Conservation (phyloP, 2,329 filamentous ascomycete species). For the Cladosporium sp. region DNA sequence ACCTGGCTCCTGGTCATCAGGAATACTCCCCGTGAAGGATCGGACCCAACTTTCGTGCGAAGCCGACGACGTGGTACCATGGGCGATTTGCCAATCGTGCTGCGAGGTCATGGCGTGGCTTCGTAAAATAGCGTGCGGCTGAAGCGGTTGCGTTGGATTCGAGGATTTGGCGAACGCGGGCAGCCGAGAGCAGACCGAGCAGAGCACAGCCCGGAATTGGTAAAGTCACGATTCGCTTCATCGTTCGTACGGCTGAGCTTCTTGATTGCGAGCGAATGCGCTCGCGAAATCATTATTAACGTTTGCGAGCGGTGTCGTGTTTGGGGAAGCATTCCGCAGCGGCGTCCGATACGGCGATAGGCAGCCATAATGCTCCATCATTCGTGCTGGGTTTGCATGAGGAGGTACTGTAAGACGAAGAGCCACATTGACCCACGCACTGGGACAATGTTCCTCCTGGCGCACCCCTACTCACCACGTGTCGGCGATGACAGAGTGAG, state of each 20-base stretch:
- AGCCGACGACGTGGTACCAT: not conserved
- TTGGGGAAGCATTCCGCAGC: conserved; percentile 5
- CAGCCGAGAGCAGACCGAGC: not conserved
- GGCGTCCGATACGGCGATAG: not conserved
- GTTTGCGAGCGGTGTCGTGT: not conserved
- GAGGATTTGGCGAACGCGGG: not conserved
- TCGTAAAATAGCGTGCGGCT: conserved; percentile 1
- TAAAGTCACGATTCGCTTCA: not conserved
- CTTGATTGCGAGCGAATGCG: not conserved
- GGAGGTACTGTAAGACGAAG: not conserved
- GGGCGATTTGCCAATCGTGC: not conserved
- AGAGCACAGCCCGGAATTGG: not conserved
- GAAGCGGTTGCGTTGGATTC: not conserved
- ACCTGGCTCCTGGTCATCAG: not conserved
- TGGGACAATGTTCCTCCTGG: not conserved
- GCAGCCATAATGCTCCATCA: not conserved
- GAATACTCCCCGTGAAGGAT: not conserved
- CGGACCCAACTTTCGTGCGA: not conserved
- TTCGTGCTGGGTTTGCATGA: not conserved
- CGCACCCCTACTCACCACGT: conserved; percentile 10
- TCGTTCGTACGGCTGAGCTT: not conserved
- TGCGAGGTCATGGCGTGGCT: not conserved
- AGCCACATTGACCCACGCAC: too few relatives aligned
- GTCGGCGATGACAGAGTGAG: conserved; percentile 8
- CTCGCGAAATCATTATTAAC: not conserved